Conservation (phyloP, 805 yeast species). For the Schizosaccharomyces japonicus region DNA sequence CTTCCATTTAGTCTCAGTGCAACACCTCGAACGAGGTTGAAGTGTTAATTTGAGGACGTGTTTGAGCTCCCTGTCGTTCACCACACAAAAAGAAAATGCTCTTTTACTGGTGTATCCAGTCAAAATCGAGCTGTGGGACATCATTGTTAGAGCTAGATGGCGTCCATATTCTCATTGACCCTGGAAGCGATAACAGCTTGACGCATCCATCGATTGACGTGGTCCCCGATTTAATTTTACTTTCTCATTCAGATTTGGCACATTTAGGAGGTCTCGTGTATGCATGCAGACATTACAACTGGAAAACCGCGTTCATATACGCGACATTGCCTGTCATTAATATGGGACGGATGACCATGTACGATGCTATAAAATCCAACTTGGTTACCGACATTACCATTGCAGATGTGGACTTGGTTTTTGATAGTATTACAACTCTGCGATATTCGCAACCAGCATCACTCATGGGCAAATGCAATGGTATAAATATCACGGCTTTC, state of each 20-base stretch:
- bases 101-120: neutral
- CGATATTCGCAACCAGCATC: conserved; percentile 60
- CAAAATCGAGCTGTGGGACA: neutral
- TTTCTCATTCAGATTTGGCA: conserved; percentile 5
- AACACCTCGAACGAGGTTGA: too few relatives aligned
- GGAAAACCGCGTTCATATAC: conserved; percentile 24
- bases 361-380: conserved; percentile 35
- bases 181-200: conserved; percentile 1
- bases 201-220: neutral
- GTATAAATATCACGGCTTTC: conserved; percentile 41
- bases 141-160: neutral
- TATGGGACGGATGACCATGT: conserved; percentile 60
- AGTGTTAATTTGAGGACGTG: too few relatives aligned
- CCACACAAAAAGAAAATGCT: conserved; percentile 2
- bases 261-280: conserved; percentile 15
- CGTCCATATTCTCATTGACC: conserved; percentile 2
- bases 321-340: conserved; percentile 78
- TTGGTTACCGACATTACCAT: conserved; percentile 23
- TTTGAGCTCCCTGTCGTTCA: too few relatives aligned
- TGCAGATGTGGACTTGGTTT: conserved; percentile 54
- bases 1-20: too few relatives aligned
- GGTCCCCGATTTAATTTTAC: conserved; percentile 1
- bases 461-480: conserved; percentile 23
- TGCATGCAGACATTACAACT: conserved; percentile 8
- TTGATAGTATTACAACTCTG: conserved; percentile 43